Percentiles rank a stretch among this genome's conserved stretches.
phyloP scores from a whole-genome alignment of 2,329 filamentous ascomycete genomes.

The Ophiostoma ips region DNA sequence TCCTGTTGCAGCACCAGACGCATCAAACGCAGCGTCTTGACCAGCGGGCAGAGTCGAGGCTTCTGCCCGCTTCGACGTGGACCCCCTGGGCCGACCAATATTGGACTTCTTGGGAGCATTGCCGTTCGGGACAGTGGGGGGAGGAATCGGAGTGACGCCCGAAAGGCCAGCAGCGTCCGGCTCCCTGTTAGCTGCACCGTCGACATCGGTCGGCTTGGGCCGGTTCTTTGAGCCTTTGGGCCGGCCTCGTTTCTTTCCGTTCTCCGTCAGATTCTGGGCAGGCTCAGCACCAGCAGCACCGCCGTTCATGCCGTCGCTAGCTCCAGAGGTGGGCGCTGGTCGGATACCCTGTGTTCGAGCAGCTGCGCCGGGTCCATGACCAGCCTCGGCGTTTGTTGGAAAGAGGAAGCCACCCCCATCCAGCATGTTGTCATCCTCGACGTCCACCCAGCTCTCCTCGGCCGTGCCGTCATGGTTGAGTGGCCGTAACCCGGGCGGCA shows the following conservation, averaged over 20 bases:
- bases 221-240: slow-evolving; percentile 41
- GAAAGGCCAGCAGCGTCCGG: neutral
- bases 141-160: slow-evolving; percentile 11
- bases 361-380: neutral
- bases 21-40: neutral
- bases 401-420: slow-evolving; percentile 12
- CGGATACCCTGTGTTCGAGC: neutral
- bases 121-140: slow-evolving; percentile 14
- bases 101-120: slow-evolving; percentile 16
- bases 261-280: slow-evolving; percentile 1
- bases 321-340: neutral
- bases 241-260: slow-evolving; percentile 29
- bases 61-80: slow-evolving; percentile 15
- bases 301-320: neutral
- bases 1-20: neutral
- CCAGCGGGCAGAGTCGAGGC: neutral
- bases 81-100: slow-evolving; percentile 27
- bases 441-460: slow-evolving; percentile 33
- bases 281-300: neutral
- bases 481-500: neutral
- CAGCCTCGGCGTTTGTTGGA: neutral
- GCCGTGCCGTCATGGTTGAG: slow-evolving; percentile 10
- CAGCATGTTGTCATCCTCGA: slow-evolving; percentile 27
- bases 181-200: neutral
- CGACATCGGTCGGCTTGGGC: slow-evolving; percentile 19